Base-by-base conservation (phyloP, 2,329 filamentous ascomycete genomes). In the Xylariomycetidae sp. region DNA sequence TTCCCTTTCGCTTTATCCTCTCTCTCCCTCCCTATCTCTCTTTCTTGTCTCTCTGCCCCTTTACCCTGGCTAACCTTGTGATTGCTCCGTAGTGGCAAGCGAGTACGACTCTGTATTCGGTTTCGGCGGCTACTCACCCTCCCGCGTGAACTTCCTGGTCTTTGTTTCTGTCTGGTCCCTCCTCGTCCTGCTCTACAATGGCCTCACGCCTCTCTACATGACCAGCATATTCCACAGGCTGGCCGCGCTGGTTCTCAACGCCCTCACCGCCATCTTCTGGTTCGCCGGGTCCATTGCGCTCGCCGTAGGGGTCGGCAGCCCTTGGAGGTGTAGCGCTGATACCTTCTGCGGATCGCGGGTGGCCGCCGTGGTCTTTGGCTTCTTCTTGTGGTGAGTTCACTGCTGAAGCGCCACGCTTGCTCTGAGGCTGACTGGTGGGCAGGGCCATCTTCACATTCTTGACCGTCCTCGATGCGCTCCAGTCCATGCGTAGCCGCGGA, bases 211-310 rank as follows among this genome's bases (percentile, higher is more conserved):
- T 1, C 64, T 74, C 27, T 80, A 79, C 60, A 66, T 79, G 49
- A 68, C 74, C 4, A 64, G 66, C 16, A 49, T 78, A 9, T 80
- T 80, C 49, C 77, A 87, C 58, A 74, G 71, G 33, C 75, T 77
- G 31, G 77, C 71, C 27, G 74, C 88, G 12, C 66, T 89, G 13
- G 79, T 51, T 2, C 68, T 86, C 19, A 85, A 94, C 51, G 68
- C 67, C 29, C 46, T 92, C 16, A 92, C 86, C 8, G 81, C 83
- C 63, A 70, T 94, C 36, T 94, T 94, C 67, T 95, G 88, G 88
- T 92, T 96, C 54, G 81, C 83, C 1, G 88, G 87, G 6, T 84
- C 88, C 50, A 80, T 94, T 45, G 86, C 87, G 0, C 61, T 89
- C 9, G 87, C 83, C 0, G 81, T 79, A 14, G 69, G 69, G 35